Evolutionary conservation across 495 filamentous ascomycete genomes (phyloP), one percentile per base, ranked within the genome.

Genomic region (Penicillium verhagenii): DNA sequence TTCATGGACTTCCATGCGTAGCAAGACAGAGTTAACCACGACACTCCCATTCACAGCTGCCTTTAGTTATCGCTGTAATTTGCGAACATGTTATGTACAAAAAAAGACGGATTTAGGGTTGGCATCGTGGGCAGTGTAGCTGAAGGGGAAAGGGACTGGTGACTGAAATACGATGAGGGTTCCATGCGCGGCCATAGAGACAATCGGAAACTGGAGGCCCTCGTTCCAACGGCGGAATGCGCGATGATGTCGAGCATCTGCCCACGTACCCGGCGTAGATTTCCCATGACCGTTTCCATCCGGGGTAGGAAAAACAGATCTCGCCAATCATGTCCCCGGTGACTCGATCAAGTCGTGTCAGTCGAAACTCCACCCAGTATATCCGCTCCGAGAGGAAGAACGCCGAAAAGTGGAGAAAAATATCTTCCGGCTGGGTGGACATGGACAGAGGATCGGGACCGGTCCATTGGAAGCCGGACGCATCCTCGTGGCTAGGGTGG

Each of bases 281-380:
- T 57, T 14, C 48, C 43, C 35, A 47, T 21, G 21, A 47, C 39
- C 9, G 33, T 43, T 16, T 57, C 42, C 16, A 52, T 28, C 4
- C 54, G 40, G 16, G 49, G 54, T 13, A 57, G 42, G 25, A 57
- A 52, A 18, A 57, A 57, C 19, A 21, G 47, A 24, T 57, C 42
- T 57, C 54, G n/a, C 25, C 49, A 3, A 52, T 19, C 16, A 42
- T 21, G 10, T 52, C 49, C 23, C 29, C 13, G 6, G 18, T 52
- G 4, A 6, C 40, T 3, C 5, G 25, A 14, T 23, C 47, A 3
- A 57, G 16, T 9, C 31, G 29, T 4, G 14, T 25, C 13, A 56
- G 53, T 25, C 53, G 46, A 14, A 43, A n/a, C 33, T 56, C 53
- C 49, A 50, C 40, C 46, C 47, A 56, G 11, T 37, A 2, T 26